Evolutionary conservation across 768 basidiomycete genomes (phyloP), one percentile per base, ranked within the genome.

Genomic region (Cubamyces lactineus): DNA sequence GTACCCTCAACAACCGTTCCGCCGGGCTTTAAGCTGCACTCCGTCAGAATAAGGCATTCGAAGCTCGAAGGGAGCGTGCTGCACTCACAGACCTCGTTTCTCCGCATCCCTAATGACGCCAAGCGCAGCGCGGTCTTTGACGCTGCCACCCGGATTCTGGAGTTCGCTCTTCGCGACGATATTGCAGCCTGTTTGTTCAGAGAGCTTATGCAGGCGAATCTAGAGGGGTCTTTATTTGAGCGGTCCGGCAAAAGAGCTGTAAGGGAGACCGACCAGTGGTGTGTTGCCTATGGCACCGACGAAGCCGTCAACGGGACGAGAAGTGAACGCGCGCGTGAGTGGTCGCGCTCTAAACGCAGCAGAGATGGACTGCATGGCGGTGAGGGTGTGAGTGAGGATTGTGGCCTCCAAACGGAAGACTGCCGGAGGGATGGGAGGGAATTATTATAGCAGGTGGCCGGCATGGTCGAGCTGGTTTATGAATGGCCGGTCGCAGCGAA

Each of bases 1-100:
- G 96, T 99, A 3, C 96, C 96, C 75, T 99, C 96, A 5, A 99
- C 94, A 59, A 99, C 88, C 2, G 95, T 98, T 1, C 96, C 96
- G n/a, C 96, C 96, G 1, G 93, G 86, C 70, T 87, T 85, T 61
- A 99, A 81, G 47, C 94, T 91, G 59, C 45, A 38, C 23, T 24
- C 23, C 3, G 23, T 8, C 38, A 30, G 21, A 13, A 50, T 26
- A 65, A 42, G 40, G 45, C 54, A 12, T 40, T 24, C 19, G 41
- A 42, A 51, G 41, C 48, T 38, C 48, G 47, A 50, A 8, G 16
- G 21, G n/a, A 13, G 34, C 13, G 30, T 24, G 19, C 61, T 57
- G 28, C 30, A 82, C 88, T 73, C 67, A 91, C 94, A 79, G 74
- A 64, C 95, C 96, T 67, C 83, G 82, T 69, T 86, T 80, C 76